Conservation (phyloP, 495 filamentous ascomycete species). For the Beverwykella pulmonaria region DNA sequence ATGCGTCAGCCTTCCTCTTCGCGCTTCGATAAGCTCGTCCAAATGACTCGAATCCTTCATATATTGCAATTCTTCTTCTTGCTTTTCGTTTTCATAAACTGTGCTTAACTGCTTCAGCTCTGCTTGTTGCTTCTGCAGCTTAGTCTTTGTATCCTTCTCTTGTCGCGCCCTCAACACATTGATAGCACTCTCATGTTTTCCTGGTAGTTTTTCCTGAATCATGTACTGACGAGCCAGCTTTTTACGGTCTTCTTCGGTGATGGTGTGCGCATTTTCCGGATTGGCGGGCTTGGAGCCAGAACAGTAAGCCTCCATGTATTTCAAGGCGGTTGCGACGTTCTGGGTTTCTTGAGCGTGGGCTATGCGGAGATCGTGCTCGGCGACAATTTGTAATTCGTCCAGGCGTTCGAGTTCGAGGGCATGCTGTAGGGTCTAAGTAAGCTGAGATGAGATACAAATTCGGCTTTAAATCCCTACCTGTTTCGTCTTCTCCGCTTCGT, state of each 20-base stretch:
- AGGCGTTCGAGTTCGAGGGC: slow-evolving; percentile 28
- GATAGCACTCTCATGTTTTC: slow-evolving; percentile 37
- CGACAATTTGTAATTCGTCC: slow-evolving; percentile 33
- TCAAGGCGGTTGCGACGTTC: slow-evolving; percentile 36
- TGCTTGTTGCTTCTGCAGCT: slow-evolving; percentile 29
- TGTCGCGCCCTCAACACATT: slow-evolving; percentile 38
- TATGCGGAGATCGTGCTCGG: slow-evolving; percentile 34
- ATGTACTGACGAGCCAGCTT: slow-evolving; percentile 27
- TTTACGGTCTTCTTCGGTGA: slow-evolving; percentile 34
- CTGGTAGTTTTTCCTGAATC: slow-evolving; percentile 25
- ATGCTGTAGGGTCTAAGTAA: slow-evolving; percentile 26
- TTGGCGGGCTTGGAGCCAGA: slow-evolving; percentile 13
- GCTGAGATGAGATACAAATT: slow-evolving; percentile 7
- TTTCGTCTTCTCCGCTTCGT: slow-evolving; percentile 22
- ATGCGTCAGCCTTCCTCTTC: slow-evolving; percentile 12
- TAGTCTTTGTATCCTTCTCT: slow-evolving; percentile 27
- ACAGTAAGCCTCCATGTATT: slow-evolving; percentile 39
- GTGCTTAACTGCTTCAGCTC: slow-evolving; percentile 30
- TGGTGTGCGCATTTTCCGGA: slow-evolving; percentile 21
- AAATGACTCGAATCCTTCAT: slow-evolving; percentile 21
- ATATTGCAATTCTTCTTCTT: slow-evolving; percentile 15
- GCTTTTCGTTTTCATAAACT: slow-evolving; percentile 19
- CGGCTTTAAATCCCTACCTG: slow-evolving; percentile 12
- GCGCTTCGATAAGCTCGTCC: slow-evolving; percentile 18
- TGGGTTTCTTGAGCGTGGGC: slow-evolving; percentile 29